Evolutionary conservation across 345 rosid genomes (phyloP).

Genomic region (Salix viminalis): DNA sequence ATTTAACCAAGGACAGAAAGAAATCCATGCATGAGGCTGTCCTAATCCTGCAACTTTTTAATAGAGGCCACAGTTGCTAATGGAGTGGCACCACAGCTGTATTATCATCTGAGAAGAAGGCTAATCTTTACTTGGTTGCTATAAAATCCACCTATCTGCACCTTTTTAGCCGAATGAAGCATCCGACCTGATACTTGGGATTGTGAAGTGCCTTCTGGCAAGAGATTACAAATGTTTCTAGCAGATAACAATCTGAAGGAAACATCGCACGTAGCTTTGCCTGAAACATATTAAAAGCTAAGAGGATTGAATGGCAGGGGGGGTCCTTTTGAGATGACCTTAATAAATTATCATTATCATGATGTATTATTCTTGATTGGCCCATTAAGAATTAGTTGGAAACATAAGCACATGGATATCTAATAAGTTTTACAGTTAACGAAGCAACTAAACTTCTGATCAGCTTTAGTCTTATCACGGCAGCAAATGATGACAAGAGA

Average conservation of each 20-base stretch:
- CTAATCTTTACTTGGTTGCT: background rate
- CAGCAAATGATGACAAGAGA: conserved; percentile 25
- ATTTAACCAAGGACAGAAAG: background rate
- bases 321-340: conserved; percentile 16
- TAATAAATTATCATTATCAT: conserved; percentile 2
- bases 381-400: conserved; percentile 28
- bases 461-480: conserved; percentile 31
- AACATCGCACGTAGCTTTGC: conserved; percentile 21
- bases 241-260: background rate
- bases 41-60: background rate
- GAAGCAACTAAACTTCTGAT: conserved; percentile 18
- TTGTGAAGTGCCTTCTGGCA: background rate
- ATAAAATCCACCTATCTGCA: background rate
- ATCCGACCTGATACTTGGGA: background rate
- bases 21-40: background rate
- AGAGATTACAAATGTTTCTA: background rate
- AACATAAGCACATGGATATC: conserved; percentile 45
- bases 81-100: background rate
- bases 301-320: background rate
- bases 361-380: conserved; percentile 20
- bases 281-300: background rate
- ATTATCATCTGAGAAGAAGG: background rate
- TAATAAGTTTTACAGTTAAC: conserved; percentile 26
- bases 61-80: background rate
- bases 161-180: background rate